These are phyloP conservation scores for Fusarium subglutinans DNA, from an alignment of 2,329 filamentous ascomycete genomes.

Conservation along the genomic window DNA sequence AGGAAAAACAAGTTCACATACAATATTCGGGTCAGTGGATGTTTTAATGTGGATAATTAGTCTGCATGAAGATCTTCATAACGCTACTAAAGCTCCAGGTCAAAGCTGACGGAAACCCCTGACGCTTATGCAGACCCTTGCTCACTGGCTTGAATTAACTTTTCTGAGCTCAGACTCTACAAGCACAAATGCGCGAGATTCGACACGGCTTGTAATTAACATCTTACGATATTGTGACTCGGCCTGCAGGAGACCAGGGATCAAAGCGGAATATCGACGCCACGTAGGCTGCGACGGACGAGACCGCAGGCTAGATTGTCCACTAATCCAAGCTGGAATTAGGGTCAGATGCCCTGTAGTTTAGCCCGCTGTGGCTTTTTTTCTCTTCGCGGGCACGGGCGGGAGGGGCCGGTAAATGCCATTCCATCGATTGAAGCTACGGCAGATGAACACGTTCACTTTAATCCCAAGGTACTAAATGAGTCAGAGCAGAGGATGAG, in stretches of 20 bases:
- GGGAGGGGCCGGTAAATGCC: conserved; percentile 13
- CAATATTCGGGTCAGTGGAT: not conserved
- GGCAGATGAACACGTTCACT: not conserved
- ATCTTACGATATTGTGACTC: not conserved
- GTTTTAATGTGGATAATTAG: not conserved
- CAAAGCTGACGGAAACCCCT: not conserved
- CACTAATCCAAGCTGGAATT: not conserved
- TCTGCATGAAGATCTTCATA: not conserved
- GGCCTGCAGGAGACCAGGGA: not conserved
- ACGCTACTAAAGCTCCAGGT: not conserved
- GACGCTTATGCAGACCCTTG: not conserved
- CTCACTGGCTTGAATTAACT: not conserved
- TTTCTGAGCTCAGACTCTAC: not conserved
- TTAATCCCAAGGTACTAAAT: rapidly evolving
- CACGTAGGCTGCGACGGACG: not conserved
- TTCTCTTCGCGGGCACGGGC: not conserved
- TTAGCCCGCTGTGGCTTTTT: not conserved
- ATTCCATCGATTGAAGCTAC: not conserved
- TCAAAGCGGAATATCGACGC: not conserved
- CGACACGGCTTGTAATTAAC: not conserved
- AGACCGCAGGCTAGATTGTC: not conserved
- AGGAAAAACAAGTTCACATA: not conserved
- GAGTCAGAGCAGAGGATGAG: not conserved
- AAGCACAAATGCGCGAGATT: not conserved
- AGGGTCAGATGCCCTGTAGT: not conserved